These are phyloP conservation scores for Metarhizium guizhouense DNA, from an alignment of 2,329 filamentous ascomycete genomes.

Conservation along the genomic window DNA sequence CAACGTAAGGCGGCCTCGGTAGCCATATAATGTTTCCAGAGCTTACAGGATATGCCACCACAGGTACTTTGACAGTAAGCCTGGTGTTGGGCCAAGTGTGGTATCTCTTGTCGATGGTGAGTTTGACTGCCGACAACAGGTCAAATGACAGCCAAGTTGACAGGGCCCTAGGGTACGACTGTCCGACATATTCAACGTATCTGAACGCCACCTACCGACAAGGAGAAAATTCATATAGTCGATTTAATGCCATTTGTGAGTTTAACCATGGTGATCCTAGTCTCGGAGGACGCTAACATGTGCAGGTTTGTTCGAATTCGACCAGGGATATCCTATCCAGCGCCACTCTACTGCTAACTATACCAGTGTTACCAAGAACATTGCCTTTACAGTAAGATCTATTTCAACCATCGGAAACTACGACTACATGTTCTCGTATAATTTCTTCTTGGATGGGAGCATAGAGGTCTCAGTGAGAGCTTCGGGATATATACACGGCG, in stretches of 20 bases:
- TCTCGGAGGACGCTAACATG: background rate
- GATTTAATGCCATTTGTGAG: slow-evolving; percentile 40
- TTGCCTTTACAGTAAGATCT: slow-evolving; percentile 34
- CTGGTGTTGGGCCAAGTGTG: background rate
- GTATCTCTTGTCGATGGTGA: slow-evolving; percentile 33
- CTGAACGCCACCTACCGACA: slow-evolving; percentile 38
- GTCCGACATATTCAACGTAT: slow-evolving; percentile 40
- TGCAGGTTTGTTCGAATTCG: slow-evolving; percentile 37
- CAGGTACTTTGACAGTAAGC: background rate
- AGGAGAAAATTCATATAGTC: slow-evolving; percentile 31
- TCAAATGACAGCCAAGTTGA: slow-evolving; percentile 30
- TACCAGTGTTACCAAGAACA: slow-evolving; percentile 37
- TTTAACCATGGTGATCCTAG: background rate
- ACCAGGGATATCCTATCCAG: slow-evolving; percentile 38
- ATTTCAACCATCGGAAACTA: slow-evolving; percentile 46
- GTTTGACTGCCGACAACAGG: slow-evolving; percentile 34
- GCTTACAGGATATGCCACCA: background rate
- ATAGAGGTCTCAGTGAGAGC: slow-evolving; percentile 42
- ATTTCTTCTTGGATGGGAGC: slow-evolving; percentile 41
- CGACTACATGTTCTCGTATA: slow-evolving; percentile 41
- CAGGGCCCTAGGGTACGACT: slow-evolving; percentile 30
- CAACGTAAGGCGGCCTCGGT: slow-evolving; percentile 18
- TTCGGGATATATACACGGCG: slow-evolving; percentile 44
- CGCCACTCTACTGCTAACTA: slow-evolving; percentile 35
- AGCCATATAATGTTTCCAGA: background rate